phyloP scores from a whole-genome alignment of 116 monocot genomes.

The Phalaenopsis hybrid region DNA sequence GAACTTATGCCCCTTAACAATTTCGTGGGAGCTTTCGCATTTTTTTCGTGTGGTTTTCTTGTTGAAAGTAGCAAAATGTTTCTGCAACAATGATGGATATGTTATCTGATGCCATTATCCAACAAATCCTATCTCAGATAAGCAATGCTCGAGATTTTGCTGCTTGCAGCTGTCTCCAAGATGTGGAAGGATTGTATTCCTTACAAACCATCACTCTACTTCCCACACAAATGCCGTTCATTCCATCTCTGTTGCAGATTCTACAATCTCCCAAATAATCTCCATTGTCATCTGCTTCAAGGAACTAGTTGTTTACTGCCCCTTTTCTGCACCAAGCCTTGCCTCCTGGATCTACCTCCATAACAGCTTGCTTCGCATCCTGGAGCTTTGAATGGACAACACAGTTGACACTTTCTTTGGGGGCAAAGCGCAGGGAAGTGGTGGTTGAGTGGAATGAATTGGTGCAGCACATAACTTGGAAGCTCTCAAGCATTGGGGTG shows the following conservation, averaged over 20 bases:
- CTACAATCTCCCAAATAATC: slow-evolving; percentile 55
- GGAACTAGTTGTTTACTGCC: slow-evolving; percentile 81
- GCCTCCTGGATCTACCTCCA: slow-evolving; percentile 42
- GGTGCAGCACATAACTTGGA: slow-evolving; percentile 38
- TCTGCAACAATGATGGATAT: slow-evolving; percentile 39
- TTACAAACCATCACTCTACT: slow-evolving; percentile 68
- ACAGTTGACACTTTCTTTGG: slow-evolving; percentile 16
- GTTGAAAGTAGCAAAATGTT: too few species aligned
- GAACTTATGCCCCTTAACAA: too few species aligned
- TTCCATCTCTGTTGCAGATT: slow-evolving; percentile 27
- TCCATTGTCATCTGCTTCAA: slow-evolving; percentile 27
- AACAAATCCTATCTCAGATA: slow-evolving; percentile 64
- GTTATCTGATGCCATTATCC: slow-evolving; percentile 66
- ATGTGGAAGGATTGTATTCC: slow-evolving; percentile 55
- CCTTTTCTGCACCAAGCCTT: slow-evolving; percentile 52
- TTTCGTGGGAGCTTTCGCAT: too few species aligned
- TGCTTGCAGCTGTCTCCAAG: slow-evolving; percentile 49
- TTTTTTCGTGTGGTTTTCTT: too few species aligned
- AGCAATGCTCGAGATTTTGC: slow-evolving; percentile 71
- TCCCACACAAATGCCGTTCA: slow-evolving; percentile 66
- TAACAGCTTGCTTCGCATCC: slow-evolving; percentile 33
- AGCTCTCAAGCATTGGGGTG: slow-evolving; percentile 1
- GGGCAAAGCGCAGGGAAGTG: background rate
- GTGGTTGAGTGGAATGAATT: slow-evolving; percentile 44
- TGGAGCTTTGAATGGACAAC: slow-evolving; percentile 84